Conservation (phyloP, 176 grass and related monocot genomes). For the Oryza meridionalis region DNA sequence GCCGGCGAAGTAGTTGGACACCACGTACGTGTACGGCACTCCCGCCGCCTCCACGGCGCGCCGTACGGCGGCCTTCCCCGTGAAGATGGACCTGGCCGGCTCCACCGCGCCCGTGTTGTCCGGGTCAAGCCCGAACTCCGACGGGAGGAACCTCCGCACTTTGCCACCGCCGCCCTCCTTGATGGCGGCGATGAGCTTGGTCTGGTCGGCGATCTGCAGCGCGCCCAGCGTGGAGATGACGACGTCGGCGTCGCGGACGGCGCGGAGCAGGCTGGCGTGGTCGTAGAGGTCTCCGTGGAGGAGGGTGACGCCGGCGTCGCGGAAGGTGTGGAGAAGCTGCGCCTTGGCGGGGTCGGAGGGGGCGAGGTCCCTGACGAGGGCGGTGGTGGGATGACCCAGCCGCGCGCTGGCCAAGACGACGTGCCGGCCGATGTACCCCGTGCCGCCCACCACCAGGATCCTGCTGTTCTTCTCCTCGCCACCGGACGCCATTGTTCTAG, state of each 20-base stretch:
- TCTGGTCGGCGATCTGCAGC: slow-evolving; percentile 57
- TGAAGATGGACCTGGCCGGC: slow-evolving; percentile 37
- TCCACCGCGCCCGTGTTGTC: slow-evolving; percentile 50
- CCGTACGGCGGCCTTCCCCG: neutral
- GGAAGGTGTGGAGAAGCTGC: neutral
- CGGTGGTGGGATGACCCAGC: slow-evolving; percentile 53
- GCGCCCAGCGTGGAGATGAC: slow-evolving; percentile 58
- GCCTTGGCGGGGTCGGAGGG: slow-evolving; percentile 38
- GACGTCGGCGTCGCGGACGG: slow-evolving; percentile 51
- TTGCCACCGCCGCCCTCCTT: slow-evolving; percentile 60
- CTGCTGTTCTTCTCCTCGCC: no score
- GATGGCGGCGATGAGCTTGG: slow-evolving; percentile 57
- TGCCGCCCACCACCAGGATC: slow-evolving; percentile 38
- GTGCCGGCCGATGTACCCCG: slow-evolving; percentile 59
- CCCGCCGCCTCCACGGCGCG: slow-evolving; percentile 58
- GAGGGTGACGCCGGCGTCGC: slow-evolving; percentile 41
- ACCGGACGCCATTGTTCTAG: neutral
- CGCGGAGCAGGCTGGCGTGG: no score
- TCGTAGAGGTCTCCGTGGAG: no score
- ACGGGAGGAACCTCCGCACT: slow-evolving; percentile 59
- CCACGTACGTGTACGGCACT: slow-evolving; percentile 50
- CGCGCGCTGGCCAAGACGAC: slow-evolving; percentile 55
- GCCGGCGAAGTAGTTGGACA: slow-evolving; percentile 46
- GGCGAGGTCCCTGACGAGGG: slow-evolving; percentile 49
- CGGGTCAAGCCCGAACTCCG: slow-evolving; percentile 64